Evolutionary conservation across 352 stramenopile genomes (phyloP).

Genomic region (Pythium coloratum): DNA sequence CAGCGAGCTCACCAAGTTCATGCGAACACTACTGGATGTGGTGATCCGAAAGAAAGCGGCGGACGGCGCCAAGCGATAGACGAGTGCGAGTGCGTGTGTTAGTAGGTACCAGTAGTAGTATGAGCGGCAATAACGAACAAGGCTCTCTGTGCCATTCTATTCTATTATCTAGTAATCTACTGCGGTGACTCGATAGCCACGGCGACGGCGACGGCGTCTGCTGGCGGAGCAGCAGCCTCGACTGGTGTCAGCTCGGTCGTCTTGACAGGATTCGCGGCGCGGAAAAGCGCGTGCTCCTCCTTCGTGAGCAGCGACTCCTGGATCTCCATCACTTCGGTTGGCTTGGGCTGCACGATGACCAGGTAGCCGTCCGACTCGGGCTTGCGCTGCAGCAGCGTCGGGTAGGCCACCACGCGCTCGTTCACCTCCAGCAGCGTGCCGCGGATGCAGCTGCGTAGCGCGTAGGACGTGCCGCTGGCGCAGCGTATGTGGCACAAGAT

Average conservation of each 20-base stretch:
- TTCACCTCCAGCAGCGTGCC: conserved; percentile 82
- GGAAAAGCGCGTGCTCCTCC: conserved; percentile 74
- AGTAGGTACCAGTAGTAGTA: conserved; percentile 8
- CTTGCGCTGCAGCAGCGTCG: conserved; percentile 65
- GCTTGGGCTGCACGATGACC: conserved; percentile 83
- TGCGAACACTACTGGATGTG: conserved; percentile 77
- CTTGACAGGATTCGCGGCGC: conserved; percentile 19
- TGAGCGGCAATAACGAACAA: not conserved
- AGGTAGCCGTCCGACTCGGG: conserved; percentile 75
- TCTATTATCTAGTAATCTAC: conserved; percentile 1
- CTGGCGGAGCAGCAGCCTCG: not conserved
- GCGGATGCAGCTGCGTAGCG: conserved; percentile 77
- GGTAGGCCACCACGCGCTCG: conserved; percentile 54
- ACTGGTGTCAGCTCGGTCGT: not conserved
- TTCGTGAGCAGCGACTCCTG: conserved; percentile 81
- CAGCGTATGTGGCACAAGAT: conserved; percentile 69
- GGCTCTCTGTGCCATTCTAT: not conserved
- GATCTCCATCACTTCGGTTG: conserved; percentile 74
- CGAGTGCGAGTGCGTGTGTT: conserved; percentile 10
- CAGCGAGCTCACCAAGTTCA: conserved; percentile 83
- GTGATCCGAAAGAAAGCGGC: conserved; percentile 67
- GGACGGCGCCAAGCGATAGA: conserved; percentile 23
- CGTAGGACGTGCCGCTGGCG: conserved; percentile 58
- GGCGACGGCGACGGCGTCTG: not conserved
- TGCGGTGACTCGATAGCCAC: not conserved